Evolutionary conservation across 2,329 filamentous ascomycete species (phyloP).

Genomic region (Trichoderma cornu-damae): DNA sequence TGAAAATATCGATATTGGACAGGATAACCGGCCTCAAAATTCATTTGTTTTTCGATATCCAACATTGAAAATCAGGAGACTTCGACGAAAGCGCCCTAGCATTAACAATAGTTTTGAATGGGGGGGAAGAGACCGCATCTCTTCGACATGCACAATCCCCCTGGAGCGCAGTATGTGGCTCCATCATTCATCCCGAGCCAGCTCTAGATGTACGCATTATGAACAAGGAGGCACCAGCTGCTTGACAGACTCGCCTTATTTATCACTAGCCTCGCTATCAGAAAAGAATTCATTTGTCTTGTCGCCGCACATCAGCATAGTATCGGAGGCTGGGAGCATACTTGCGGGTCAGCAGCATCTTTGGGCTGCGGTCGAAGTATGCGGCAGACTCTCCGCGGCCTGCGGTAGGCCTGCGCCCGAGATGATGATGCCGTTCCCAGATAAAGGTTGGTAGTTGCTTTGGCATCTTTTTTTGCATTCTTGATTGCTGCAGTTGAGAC

Average conservation of each 20-base stretch:
- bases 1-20: background rate
- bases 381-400: slow-evolving; percentile 34
- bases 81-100: background rate
- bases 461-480: too few species aligned
- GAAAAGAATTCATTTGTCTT: slow-evolving; percentile 28
- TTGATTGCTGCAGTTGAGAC: background rate
- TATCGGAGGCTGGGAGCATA: slow-evolving; percentile 37
- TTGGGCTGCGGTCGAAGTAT: slow-evolving; percentile 49
- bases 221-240: background rate
- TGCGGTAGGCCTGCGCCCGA: background rate
- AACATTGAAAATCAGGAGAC: background rate
- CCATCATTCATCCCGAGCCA: background rate
- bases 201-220: slow-evolving; percentile 10
- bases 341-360: slow-evolving; percentile 33
- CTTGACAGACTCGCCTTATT: background rate
- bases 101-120: background rate
- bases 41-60: background rate
- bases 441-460: background rate
- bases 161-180: background rate
- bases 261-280: background rate
- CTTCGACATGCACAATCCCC: background rate
- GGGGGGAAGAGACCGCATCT: background rate
- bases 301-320: slow-evolving; percentile 41
- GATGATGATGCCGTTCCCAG: background rate
- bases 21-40: background rate